Evolutionary conservation across 169 alveolate genomes (phyloP), one percentile per base, ranked within the genome.

Genomic region (Eimeria sp.): DNA sequence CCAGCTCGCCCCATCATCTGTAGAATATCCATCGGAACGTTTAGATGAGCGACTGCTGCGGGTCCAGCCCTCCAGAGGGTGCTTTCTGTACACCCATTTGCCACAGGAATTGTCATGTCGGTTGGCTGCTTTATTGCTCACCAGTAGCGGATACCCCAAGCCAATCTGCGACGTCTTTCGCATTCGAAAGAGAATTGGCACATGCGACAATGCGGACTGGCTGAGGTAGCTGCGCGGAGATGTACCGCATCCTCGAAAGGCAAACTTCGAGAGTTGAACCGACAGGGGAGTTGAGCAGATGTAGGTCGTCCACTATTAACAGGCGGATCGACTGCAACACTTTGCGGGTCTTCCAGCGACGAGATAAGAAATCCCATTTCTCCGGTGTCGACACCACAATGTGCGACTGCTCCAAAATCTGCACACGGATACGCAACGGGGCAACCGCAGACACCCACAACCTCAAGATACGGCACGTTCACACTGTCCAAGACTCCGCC

Each of bases 1-100:
- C 99, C 99, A 4, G 99, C 99, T 89, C 99, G 98, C 13, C 99
- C 99, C 97, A 99, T 98, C 99, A 99, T 99, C 97, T 99, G 99
- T 89, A 99, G 97, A 89, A 99, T 98, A 97, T 99, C 99, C 98
- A 99, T 97, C 34, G 51, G 80, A 34, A 30, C 22, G 13, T 30
- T 34, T 30, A 5, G 25, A 70, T 34, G 47, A 3, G 80, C 7
- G 80, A 34, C 76, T 45, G 80, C 80, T 30, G 43, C 11, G 43
- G 40, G 40, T n/a, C 45, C 80, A 34, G 51, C 80, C 80, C 5
- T 70, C 22, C 51, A 13, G 27, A 27, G 11, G 5, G 80, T 30
- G 30, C 27, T 70, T 70, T 70, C 0, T 30, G n/a, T 70, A 51
- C 80, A 34, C 51, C 80, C 11, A 6, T 10, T 27, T 70, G 34